Percentiles rank a stretch among this genome's conserved stretches.
These are phyloP conservation scores for Miscanthus lutarioriparius DNA, from an alignment of 176 grass and related monocot genomes.

Conservation along the genomic window DNA sequence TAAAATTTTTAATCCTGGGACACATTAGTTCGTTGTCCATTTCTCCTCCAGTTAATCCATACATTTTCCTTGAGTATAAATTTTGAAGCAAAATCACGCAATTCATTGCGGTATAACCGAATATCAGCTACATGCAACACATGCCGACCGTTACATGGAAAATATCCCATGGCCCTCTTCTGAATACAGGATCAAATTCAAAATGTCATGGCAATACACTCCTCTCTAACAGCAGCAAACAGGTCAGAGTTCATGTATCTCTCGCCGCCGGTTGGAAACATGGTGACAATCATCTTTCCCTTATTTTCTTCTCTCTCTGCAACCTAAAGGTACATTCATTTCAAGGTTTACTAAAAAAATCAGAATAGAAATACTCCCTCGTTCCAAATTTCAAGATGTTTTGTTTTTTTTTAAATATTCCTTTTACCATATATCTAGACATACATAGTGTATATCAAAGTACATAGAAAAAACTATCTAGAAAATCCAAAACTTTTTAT, in stretches of 20 bases:
- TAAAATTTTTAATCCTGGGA: too few species aligned
- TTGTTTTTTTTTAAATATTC: too few species aligned
- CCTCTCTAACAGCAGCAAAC: conserved; percentile 40
- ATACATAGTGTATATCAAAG: too few species aligned
- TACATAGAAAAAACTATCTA: too few species aligned
- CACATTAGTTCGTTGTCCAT: too few species aligned
- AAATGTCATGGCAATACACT: conserved; percentile 56
- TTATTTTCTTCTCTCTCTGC: conserved; percentile 38
- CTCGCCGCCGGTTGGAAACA: conserved; percentile 48
- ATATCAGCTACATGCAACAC: background rate
- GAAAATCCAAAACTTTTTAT: too few species aligned
- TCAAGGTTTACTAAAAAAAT: conserved; percentile 2
- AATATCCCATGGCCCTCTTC: background rate
- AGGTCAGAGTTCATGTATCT: conserved; percentile 55
- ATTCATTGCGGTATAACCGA: background rate
- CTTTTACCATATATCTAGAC: too few species aligned
- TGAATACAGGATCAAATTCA: too few species aligned
- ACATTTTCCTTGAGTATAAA: background rate
- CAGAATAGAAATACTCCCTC: background rate
- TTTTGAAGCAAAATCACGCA: background rate
- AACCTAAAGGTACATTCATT: conserved; percentile 32
- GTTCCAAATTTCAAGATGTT: too few species aligned
- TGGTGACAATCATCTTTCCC: conserved; percentile 59
- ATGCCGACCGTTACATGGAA: background rate
- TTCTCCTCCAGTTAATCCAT: background rate